Evolutionary conservation across 2,329 filamentous ascomycete species (phyloP).

Genomic region (Talaromyces sp.): DNA sequence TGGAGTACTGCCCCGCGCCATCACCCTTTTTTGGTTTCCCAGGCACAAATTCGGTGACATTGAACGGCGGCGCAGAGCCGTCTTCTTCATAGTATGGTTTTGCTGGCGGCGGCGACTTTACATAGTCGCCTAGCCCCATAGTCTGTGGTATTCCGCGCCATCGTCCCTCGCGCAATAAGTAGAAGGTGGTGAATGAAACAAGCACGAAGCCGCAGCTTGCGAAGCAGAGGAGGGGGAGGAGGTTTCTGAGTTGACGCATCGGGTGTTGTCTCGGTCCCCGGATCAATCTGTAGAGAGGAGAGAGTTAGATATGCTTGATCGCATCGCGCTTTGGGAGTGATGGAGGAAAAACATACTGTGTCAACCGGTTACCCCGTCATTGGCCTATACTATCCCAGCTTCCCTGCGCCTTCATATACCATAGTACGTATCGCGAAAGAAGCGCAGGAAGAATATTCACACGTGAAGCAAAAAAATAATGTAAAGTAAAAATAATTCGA

Average conservation of each 20-base stretch:
- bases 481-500: neutral
- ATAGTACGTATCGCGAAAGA: neutral
- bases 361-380: neutral
- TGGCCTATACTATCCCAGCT: neutral
- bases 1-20: conserved; percentile 44
- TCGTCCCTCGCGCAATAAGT: conserved; percentile 20
- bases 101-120: neutral
- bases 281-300: neutral
- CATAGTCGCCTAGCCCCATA: conserved; percentile 32
- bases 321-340: neutral
- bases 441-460: neutral
- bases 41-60: conserved; percentile 22
- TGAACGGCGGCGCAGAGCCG: conserved; percentile 6
- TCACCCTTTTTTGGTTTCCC: conserved; percentile 40
- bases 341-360: neutral
- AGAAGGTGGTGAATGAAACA: conserved; percentile 23
- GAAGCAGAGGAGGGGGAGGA: conserved; percentile 27
- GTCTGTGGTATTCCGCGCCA: conserved; percentile 31
- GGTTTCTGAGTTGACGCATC: conserved; percentile 30
- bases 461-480: neutral
- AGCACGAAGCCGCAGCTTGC: conserved; percentile 22
- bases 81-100: conserved; percentile 8
- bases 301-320: neutral
- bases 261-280: conserved; percentile 5
- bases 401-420: neutral